These are phyloP conservation scores for Cyberlindnera meyerae DNA, from an alignment of 805 yeast species.

Conservation along the genomic window DNA sequence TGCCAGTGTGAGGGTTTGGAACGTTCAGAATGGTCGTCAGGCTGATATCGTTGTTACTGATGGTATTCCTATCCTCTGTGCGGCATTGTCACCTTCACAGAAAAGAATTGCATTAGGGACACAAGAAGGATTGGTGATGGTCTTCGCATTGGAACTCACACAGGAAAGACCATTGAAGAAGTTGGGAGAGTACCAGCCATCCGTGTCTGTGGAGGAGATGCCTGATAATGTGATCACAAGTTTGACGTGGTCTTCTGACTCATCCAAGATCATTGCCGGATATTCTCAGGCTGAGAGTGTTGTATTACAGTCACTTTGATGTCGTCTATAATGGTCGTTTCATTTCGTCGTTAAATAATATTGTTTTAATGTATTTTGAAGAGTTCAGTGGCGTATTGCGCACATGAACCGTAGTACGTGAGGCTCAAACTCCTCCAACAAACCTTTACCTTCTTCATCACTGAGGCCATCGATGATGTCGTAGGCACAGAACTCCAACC, in stretches of 20 bases:
- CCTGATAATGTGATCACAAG: constrained; percentile 27
- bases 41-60: constrained; percentile 35
- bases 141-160: constrained; percentile 41
- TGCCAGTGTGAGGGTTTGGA: constrained; percentile 68
- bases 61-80: constrained; percentile 52
- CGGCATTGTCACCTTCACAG: constrained; percentile 46
- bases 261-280: constrained; percentile 27
- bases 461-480: constrained; percentile 41
- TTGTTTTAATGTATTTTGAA: constrained; percentile 1
- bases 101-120: constrained; percentile 59
- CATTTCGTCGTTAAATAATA: not conserved
- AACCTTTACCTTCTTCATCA: constrained; percentile 16
- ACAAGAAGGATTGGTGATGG: constrained; percentile 51
- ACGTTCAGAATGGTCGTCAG: constrained; percentile 39
- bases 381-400: constrained; percentile 9
- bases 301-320: constrained; percentile 3
- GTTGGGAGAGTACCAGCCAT: constrained; percentile 25
- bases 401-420: constrained; percentile 29
- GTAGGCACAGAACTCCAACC: constrained; percentile 55
- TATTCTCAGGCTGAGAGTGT: constrained; percentile 30
- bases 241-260: constrained; percentile 31
- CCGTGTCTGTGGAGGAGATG: constrained; percentile 8
- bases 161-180: constrained; percentile 11
- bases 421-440: constrained; percentile 24
- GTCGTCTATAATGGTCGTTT: not conserved